phyloP scores from a whole-genome alignment of 495 filamentous ascomycete species.

The Talaromyces borbonicus region DNA sequence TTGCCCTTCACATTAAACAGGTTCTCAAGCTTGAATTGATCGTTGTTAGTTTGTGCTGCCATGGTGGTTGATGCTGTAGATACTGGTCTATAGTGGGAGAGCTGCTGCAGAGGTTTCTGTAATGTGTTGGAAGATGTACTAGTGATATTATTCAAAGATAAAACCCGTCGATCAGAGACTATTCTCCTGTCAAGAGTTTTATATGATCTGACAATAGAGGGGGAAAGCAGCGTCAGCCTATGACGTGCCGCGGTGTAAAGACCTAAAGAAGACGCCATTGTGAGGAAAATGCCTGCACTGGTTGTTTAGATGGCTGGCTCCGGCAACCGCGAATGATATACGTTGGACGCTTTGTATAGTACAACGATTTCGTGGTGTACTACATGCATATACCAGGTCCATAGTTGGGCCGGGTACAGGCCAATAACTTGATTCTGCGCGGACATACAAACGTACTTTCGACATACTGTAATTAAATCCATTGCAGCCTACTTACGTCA shows the following conservation, averaged over 20 bases:
- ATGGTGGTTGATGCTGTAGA: not conserved
- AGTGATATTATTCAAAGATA: too few species aligned
- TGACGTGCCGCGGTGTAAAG: not conserved
- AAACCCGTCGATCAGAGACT: too few species aligned
- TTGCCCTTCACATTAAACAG: conserved; percentile 48
- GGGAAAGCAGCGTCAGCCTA: not conserved
- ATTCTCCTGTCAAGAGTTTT: not conserved
- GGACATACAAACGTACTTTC: too few species aligned
- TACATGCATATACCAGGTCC: too few species aligned
- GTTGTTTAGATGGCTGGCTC: not conserved
- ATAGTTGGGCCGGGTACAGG: too few species aligned
- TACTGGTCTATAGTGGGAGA: not conserved
- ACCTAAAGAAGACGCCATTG: conserved; percentile 1
- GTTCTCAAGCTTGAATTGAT: conserved; percentile 35
- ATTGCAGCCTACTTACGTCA: too few species aligned
- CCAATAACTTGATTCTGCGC: too few species aligned
- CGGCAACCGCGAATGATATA: not conserved
- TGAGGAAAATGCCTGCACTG: not conserved
- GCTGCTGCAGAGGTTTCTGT: too few species aligned
- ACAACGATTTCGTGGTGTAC: too few species aligned
- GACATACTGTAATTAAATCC: too few species aligned
- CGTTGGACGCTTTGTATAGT: too few species aligned
- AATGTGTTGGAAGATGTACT: too few species aligned
- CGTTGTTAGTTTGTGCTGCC: conserved; percentile 26
- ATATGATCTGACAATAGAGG: not conserved